A percentile compares a stretch with the other conserved stretches of the same genome.
Conservation (phyloP, 2,329 filamentous ascomycete species). For the Cladophialophora exuberans region DNA sequence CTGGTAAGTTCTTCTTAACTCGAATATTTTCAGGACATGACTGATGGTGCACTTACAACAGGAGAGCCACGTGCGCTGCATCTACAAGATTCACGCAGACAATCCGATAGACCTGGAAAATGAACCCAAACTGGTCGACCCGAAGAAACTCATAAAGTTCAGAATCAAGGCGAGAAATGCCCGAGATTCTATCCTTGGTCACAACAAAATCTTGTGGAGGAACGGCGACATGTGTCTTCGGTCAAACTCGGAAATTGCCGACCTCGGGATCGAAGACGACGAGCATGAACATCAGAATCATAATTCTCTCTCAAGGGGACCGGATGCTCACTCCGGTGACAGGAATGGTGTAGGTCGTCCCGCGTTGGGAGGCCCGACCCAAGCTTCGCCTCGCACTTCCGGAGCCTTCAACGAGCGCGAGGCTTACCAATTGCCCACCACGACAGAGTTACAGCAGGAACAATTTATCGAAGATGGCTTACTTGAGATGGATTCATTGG, state of each 20-base stretch:
- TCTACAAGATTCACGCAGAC: conserved; percentile 16
- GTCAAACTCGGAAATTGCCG: not conserved
- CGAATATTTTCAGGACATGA: not conserved
- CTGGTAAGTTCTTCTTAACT: conserved; percentile 1
- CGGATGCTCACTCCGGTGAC: not conserved
- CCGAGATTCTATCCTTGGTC: conserved; percentile 13
- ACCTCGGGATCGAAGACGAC: conserved; percentile 5
- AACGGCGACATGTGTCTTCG: not conserved
- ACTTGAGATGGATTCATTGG: not conserved
- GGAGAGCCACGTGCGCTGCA: conserved; percentile 14
- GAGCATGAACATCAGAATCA: not conserved
- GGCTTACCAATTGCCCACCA: not conserved
- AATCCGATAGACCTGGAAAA: conserved; percentile 1
- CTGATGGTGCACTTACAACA: not conserved
- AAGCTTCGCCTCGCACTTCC: not conserved
- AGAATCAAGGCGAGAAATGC: conserved; percentile 5
- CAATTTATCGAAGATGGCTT: not conserved
- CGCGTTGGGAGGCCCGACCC: not conserved
- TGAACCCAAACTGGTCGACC: conserved; percentile 11
- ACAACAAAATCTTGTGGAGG: conserved; percentile 15
- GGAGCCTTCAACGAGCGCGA: not conserved
- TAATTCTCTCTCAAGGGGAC: not conserved
- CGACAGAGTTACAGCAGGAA: not conserved
- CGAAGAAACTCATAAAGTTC: conserved; percentile 9
- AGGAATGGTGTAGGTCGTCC: not conserved